Evolutionary conservation across 495 filamentous ascomycete species (phyloP), one percentile per base, ranked within the genome.

Genomic region (Daldinia childiae): DNA sequence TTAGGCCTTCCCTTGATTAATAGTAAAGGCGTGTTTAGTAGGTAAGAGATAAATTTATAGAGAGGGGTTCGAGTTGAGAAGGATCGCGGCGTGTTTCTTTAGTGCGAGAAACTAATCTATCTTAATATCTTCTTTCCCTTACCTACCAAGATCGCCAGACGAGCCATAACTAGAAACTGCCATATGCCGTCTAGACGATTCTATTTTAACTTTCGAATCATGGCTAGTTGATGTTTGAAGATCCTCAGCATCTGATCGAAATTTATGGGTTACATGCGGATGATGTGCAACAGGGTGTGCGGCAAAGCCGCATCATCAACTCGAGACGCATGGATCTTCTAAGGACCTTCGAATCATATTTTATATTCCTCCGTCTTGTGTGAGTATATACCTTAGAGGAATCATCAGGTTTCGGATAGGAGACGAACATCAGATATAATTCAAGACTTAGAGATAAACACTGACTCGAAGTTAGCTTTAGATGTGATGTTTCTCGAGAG

Each of bases 221-320:
- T 59, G 69, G 59, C 52, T 59, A 36, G 45, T 51, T 64, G 11
- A 38, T 69, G 58, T 58, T 56, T 56, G 57, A 41, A 30, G 71
- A 73, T 73, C 71, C 62, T 55, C 56, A 56, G 34, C 62, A 66
- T 66, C 65, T 69, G 65, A 73, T 73, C 70, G 70, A 69, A 54
- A 48, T 62, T 57, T 63, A 62, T 73, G 71, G 70, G 71, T 73
- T 73, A 48, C 71, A 69, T 71, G 62, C 66, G 62, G 71, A 69
- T 73, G 71, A 73, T 73, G 57, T 73, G 71, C 54, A 59, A 52
- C 71, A 73, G 71, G 71, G 65, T 64, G 61, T 66, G 71, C 29
- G 58, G 58, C 71, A 69, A 45, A 54, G 41, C 51, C 51, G 58
- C 62, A 73, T 69, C 62, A 54, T 54, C 50, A 63, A 68, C 32